phyloP scores from a whole-genome alignment of 1,139 yeast species.

The Yamadazyma spencermartinsiae region DNA sequence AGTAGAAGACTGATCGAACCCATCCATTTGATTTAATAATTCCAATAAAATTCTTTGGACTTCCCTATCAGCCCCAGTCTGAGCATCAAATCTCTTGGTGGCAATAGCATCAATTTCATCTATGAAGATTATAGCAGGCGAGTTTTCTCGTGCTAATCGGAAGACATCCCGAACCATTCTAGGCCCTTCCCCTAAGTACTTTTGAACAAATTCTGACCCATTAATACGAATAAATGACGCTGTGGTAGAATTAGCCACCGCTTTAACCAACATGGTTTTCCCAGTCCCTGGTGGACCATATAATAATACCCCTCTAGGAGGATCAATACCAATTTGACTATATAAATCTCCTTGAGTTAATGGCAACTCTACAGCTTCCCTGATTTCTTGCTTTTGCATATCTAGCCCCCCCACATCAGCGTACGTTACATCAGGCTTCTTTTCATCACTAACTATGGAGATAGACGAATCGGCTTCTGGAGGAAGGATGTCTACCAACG shows the following conservation, averaged over 20 bases:
- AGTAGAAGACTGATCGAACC: constrained; percentile 92
- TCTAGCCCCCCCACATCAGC: constrained; percentile 98
- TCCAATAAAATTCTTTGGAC: constrained; percentile 97
- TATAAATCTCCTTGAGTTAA: constrained; percentile 94
- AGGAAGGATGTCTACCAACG: constrained; percentile 93
- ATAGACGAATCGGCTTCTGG: constrained; percentile 98
- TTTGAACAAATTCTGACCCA: constrained; percentile 97
- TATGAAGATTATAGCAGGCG: constrained; percentile 94
- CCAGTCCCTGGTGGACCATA: constrained; percentile 99
- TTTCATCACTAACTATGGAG: constrained; percentile 91
- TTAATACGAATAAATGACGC: constrained; percentile 96
- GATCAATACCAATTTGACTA: constrained; percentile 97
- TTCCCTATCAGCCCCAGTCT: constrained; percentile 99
- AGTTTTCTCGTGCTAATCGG: constrained; percentile 93
- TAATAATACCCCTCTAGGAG: constrained; percentile 94
- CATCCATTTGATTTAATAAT: constrained; percentile 97
- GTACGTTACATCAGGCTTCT: constrained; percentile 86
- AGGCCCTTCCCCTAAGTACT: constrained; percentile 98
- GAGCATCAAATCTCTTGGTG: constrained; percentile 98
- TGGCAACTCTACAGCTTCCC: constrained; percentile 98
- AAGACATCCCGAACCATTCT: constrained; percentile 99
- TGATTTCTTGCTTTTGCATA: constrained; percentile 97
- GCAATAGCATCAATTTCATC: constrained; percentile 99
- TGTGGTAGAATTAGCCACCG: constrained; percentile 95
- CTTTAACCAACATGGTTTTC: constrained; percentile 97